Evolutionary conservation across 805 yeast genomes (phyloP), one percentile per base, ranked within the genome.

Genomic region (Sugiyamaella marilandica): DNA sequence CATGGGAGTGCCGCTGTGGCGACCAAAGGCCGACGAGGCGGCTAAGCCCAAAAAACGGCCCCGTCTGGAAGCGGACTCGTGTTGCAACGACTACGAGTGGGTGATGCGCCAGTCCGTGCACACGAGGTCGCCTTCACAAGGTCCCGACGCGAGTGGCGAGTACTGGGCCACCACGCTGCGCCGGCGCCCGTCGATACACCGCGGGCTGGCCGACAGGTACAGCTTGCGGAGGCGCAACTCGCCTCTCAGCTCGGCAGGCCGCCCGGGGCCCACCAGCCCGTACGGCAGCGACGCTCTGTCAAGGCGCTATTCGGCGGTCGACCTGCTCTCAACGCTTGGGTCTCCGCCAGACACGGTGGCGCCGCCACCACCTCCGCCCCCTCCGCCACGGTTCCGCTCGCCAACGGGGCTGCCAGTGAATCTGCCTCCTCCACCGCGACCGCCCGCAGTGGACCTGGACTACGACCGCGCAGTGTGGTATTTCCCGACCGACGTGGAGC

Each of bases 401-500:
- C 24, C 43, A 16, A 14, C 24, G 5, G 24, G 24, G 19, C 43
- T 19, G 5, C 43, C 43, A 8, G 13, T 19, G 13, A 14, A 39
- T 39, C 24, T 19, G 19, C 43, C 43, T 10, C 43, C 43, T 13
- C 43, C 24, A 4, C 43, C 24, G 13, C 43, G 21, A n/a, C 43
- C 24, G 5, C 43, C 43, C 5, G 37, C 83, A 88, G 74, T 94
- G 99, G 62, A 94, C 98, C 99, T 94, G 92, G 68, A 97, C 96
- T 59, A 94, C 80, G 67, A 94, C 81, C 98, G 94, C 94, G 80
- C 99, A 85, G 85, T 94, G 94, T 77, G 99, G 99, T 62, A 94
- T 88, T 54, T 94, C 95, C 70, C 94, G 94, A 61, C 98, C 98
- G 83, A 99, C 87, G 95, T 94, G 92, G 83, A 92, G 94, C 71